A percentile compares a stretch with the other conserved stretches of the same genome.
phyloP scores from a whole-genome alignment of 257 asterid species.

The Capsicum baccatum region DNA sequence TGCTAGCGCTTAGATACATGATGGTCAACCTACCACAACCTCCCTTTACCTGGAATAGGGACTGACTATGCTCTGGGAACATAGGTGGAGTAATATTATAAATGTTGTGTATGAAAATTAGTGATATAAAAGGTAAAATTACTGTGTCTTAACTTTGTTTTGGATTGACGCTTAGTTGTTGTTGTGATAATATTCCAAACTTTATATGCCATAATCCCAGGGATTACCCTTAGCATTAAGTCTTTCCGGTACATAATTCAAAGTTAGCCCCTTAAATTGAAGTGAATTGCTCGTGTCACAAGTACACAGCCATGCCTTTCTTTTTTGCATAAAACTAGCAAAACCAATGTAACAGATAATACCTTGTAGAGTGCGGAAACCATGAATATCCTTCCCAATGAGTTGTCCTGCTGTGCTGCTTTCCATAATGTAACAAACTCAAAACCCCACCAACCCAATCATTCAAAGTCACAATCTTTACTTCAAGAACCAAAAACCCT shows the following conservation, averaged over 20 bases:
- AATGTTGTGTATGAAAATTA: not conserved
- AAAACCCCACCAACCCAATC: not conserved
- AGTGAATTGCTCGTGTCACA: not conserved
- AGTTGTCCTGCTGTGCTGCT: conserved; percentile 47
- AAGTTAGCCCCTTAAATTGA: not conserved
- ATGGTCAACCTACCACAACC: not conserved
- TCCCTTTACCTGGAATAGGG: not conserved
- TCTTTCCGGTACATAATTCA: not conserved
- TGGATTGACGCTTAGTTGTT: not conserved
- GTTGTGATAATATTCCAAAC: not conserved
- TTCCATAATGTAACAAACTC: conserved; percentile 50
- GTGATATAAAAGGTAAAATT: not conserved
- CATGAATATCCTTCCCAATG: conserved; percentile 83
- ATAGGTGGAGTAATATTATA: not conserved
- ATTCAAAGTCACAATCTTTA: not conserved
- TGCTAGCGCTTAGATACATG: not conserved
- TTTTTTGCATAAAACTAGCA: not conserved
- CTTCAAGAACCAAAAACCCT: not conserved
- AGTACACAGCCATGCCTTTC: conserved; percentile 23
- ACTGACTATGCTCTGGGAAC: not conserved
- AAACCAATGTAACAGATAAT: conserved; percentile 27
- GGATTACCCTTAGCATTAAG: conserved; percentile 1
- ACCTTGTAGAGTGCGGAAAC: conserved; percentile 86
- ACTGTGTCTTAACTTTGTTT: not conserved
- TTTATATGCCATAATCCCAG: not conserved